Base-by-base conservation (phyloP, 2,329 filamentous ascomycete species). In the Dothistroma pini region DNA sequence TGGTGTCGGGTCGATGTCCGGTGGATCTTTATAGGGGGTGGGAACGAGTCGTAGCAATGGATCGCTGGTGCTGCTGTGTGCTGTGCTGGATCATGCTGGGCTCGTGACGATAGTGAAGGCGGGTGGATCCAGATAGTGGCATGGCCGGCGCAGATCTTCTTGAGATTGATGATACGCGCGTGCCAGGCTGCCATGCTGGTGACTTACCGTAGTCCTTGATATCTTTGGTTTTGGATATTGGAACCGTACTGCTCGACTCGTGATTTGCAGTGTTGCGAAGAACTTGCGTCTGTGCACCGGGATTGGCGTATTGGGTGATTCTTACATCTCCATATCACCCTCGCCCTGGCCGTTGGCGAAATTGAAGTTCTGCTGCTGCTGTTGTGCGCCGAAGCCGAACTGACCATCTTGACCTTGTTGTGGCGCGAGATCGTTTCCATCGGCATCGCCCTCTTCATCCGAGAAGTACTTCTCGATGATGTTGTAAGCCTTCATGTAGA, bases 381-480 rank as follows among this genome's bases (percentile, higher is more conserved):
- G 82, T 76, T 82, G 71, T 76, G 88, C 81, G 72, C 89, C 88
- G 78, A 97, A 89, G 72, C 93, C 86, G 77, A 93, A 95, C 60
- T 87, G 87, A 61, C 88, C 88, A 71, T 88, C 86, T 74, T 91
- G 89, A 66, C 84, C 86, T 69, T 86, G 83, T 71, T 86, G 84
- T 63, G 90, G 86, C 63, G 85, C 89, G 77, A 91, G 85, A 72
- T 96, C 91, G 64, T 92, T 90, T 69, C 92, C 92, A 71, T 93
- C 92, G 52, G 79, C 86, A 65, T 84, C 85, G 75, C 96, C 95
- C 59, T 97, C 95, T 69, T 99, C 95, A 73, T 99, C 95, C 0
- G 93, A 97, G 82, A 99, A 99, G 85, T 99, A 99, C 83, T 97
- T 97, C 84, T 99, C 95, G 69, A 99, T 99, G 79, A 99, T 99